Evolutionary conservation across 2,329 filamentous ascomycete species (phyloP).

Genomic region (Juglanconis oblonga): DNA sequence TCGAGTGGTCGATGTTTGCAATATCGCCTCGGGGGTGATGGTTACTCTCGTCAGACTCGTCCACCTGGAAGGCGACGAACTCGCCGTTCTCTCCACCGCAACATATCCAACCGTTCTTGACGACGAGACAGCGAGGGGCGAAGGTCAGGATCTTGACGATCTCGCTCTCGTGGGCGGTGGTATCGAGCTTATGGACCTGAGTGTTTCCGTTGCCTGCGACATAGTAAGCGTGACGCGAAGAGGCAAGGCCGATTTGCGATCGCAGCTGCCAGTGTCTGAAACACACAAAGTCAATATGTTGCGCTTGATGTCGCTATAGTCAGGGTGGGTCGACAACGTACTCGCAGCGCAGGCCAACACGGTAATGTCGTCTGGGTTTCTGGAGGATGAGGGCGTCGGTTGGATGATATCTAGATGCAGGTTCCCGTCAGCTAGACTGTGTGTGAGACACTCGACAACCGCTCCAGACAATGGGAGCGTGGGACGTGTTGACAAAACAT

Average conservation of each 20-base stretch:
- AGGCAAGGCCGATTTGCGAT: slow-evolving; percentile 80
- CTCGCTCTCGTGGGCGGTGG: slow-evolving; percentile 67
- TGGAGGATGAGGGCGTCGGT: slow-evolving; percentile 63
- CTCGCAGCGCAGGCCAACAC: slow-evolving; percentile 30
- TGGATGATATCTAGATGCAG: slow-evolving; percentile 53
- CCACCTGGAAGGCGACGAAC: slow-evolving; percentile 74
- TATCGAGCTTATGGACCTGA: slow-evolving; percentile 66
- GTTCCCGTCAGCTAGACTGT: slow-evolving; percentile 20
- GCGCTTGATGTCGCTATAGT: slow-evolving; percentile 26
- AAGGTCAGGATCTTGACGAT: slow-evolving; percentile 70
- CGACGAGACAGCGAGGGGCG: slow-evolving; percentile 81
- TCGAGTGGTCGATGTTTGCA: slow-evolving; percentile 31
- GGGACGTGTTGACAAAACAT: background rate
- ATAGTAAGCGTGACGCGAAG: slow-evolving; percentile 78
- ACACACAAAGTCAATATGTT: slow-evolving; percentile 2
- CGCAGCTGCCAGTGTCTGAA: slow-evolving; percentile 81
- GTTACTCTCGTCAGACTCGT: slow-evolving; percentile 32
- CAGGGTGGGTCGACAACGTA: slow-evolving; percentile 64
- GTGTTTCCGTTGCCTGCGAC: slow-evolving; percentile 69
- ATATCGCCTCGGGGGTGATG: slow-evolving; percentile 25
- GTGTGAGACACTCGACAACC: background rate
- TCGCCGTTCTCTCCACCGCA: slow-evolving; percentile 86
- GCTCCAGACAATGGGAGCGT: background rate
- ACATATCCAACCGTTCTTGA: slow-evolving; percentile 82
- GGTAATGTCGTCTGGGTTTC: slow-evolving; percentile 63